Evolutionary conservation across 108 stramenopile genomes (phyloP), one percentile per base, ranked within the genome.

Genomic region (Cylindrotheca closterium): DNA sequence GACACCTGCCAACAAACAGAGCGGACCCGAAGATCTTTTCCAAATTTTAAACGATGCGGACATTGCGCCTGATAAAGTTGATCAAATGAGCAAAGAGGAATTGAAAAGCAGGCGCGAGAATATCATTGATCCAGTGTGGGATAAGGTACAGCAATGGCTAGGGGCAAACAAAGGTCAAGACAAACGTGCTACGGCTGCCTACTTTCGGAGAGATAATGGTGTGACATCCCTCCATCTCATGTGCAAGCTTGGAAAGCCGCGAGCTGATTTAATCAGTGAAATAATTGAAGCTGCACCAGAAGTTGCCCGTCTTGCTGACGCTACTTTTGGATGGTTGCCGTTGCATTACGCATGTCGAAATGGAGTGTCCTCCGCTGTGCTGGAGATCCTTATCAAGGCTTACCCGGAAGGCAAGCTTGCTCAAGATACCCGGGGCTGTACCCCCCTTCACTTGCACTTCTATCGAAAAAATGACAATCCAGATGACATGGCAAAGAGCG

Each of bases 301-400:
- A 52, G 73, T 71, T 30, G 82, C 51, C 4, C 48, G 53, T 12
- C 86, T 85, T 86, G 68, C 60, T 19, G 92, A 93, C 72, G 52
- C n/a, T 74, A 55, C 47, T 33, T 79, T 85, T 62, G 84, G 83
- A 0, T 88, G 89, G 87, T 61, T 90, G 27, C 92, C 92, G 0
- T 59, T 93, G 47, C 92, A 93, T 67, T 83, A 86, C 51, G 87
- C 87, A 0, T 85, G 86, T 68, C 84, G 82, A 30, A 85, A 89
- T 34, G 91, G 91, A 10, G 86, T 80, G 5, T 68, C 70, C 29
- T 68, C 78, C 0, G 87, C 76, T 33, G 86, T 89, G 0, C 55
- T 87, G 15, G 24, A 71, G 30, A 27, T 87, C 17, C 67, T 92
- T 22, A 60, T 72, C 28, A 70, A 75, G 15, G 78, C 80, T 34